Evolutionary conservation across 805 yeast genomes (phyloP).

Genomic region (Debaryomyces hansenii): DNA sequence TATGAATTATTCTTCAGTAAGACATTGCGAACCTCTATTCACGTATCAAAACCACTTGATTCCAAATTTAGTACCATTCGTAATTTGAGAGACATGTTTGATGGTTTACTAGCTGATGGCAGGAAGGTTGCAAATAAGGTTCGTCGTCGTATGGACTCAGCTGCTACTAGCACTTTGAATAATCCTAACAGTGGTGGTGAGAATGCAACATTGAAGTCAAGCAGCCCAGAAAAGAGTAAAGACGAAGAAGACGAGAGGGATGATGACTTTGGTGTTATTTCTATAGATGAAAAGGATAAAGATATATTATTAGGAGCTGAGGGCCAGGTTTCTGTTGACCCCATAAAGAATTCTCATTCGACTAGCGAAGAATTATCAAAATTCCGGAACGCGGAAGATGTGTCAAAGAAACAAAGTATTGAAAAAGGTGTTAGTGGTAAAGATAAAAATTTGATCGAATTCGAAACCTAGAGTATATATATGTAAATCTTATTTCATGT

Average conservation of each 20-base stretch:
- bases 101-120: constrained; percentile 89
- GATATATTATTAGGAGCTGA: constrained; percentile 53
- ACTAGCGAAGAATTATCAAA: constrained; percentile 19
- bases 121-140: constrained; percentile 88
- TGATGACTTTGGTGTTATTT: constrained; percentile 42
- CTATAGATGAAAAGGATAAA: constrained; percentile 44
- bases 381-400: constrained; percentile 24
- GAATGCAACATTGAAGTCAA: constrained; percentile 27
- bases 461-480: constrained; percentile 29
- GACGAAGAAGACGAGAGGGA: constrained; percentile 49
- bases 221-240: constrained; percentile 13
- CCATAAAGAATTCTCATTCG: constrained; percentile 10
- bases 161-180: constrained; percentile 38
- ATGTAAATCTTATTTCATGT: background rate
- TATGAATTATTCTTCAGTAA: constrained; percentile 79
- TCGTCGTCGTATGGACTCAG: constrained; percentile 81
- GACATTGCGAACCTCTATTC: constrained; percentile 67
- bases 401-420: constrained; percentile 4
- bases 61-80: constrained; percentile 48
- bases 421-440: background rate
- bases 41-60: constrained; percentile 56
- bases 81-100: constrained; percentile 83
- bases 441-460: constrained; percentile 41
- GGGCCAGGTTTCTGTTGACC: constrained; percentile 39
- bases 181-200: constrained; percentile 10